Evolutionary conservation across 208 protist genomes (phyloP).

Genomic region (Porcisia deanei): DNA sequence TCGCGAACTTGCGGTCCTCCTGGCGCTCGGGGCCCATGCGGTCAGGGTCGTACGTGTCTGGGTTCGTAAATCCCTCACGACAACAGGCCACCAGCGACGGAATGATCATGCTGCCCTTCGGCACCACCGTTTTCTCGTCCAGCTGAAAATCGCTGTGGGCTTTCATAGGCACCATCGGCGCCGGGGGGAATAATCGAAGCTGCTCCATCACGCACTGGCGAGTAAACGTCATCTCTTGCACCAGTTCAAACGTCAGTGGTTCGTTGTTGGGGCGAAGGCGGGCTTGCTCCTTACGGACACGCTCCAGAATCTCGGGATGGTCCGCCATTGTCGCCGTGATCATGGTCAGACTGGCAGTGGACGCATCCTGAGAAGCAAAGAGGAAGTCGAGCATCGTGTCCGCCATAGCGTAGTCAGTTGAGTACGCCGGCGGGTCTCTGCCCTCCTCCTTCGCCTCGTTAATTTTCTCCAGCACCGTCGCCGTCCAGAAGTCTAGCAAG

Average conservation of each 20-base stretch:
- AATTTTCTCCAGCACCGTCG: constrained; percentile 66
- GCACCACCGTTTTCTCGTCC: constrained; percentile 80
- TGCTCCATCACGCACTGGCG: constrained; percentile 87
- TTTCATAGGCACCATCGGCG: constrained; percentile 87
- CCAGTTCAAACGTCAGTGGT: constrained; percentile 76
- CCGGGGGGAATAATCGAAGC: constrained; percentile 74
- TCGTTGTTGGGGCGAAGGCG: constrained; percentile 79
- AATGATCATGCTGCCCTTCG: constrained; percentile 91
- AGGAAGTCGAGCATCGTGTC: constrained; percentile 93
- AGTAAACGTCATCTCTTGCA: constrained; percentile 91
- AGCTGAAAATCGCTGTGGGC: constrained; percentile 77
- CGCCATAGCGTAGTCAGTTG: constrained; percentile 86
- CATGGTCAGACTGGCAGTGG: constrained; percentile 85
- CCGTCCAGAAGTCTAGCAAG: constrained; percentile 93
- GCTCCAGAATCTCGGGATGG: constrained; percentile 85
- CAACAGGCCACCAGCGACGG: constrained; percentile 91
- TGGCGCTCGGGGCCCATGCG: constrained; percentile 88
- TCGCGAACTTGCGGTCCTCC: constrained; percentile 88
- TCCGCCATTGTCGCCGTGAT: constrained; percentile 89
- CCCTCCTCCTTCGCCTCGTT: constrained; percentile 75
- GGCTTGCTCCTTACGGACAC: constrained; percentile 88
- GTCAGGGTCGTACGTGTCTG: constrained; percentile 93
- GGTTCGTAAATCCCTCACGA: constrained; percentile 90
- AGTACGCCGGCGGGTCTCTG: constrained; percentile 64
- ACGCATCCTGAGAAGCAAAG: constrained; percentile 93